phyloP scores from a whole-genome alignment of 495 filamentous ascomycete species.

The Gamarada debralockiae region DNA sequence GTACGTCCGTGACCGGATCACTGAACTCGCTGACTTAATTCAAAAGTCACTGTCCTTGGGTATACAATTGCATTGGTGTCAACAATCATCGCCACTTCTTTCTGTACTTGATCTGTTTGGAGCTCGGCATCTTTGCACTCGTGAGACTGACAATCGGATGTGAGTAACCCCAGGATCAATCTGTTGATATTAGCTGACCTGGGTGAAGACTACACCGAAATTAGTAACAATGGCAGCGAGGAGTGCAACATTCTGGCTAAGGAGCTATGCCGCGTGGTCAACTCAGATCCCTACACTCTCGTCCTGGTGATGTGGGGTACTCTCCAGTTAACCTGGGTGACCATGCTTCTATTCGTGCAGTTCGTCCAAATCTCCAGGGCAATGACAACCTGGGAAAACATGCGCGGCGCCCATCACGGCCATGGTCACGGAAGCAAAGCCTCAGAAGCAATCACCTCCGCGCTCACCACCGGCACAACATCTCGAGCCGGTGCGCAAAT shows the following conservation, averaged over 20 bases:
- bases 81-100: constrained; percentile 97
- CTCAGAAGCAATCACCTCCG: constrained; percentile 67
- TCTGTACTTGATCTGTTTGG: constrained; percentile 74
- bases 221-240: constrained; percentile 14
- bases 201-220: constrained; percentile 17
- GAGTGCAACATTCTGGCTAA: constrained; percentile 76
- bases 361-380: constrained; percentile 86
- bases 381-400: constrained; percentile 93
- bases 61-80: constrained; percentile 89
- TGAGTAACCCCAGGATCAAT: constrained; percentile 33
- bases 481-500: constrained; percentile 68
- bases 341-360: constrained; percentile 92
- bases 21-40: constrained; percentile 35
- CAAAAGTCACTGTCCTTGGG: constrained; percentile 91
- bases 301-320: constrained; percentile 71
- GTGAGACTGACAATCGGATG: constrained; percentile 47
- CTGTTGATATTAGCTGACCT: constrained; percentile 1
- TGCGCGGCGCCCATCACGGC: constrained; percentile 65
- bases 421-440: constrained; percentile 38
- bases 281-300: constrained; percentile 79
- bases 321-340: constrained; percentile 87
- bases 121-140: constrained; percentile 62
- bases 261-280: constrained; percentile 65
- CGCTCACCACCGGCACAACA: constrained; percentile 69
- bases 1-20: constrained; percentile 26